Evolutionary conservation across 352 stramenopile species (phyloP).

Genomic region (Pythium myriotylum): DNA sequence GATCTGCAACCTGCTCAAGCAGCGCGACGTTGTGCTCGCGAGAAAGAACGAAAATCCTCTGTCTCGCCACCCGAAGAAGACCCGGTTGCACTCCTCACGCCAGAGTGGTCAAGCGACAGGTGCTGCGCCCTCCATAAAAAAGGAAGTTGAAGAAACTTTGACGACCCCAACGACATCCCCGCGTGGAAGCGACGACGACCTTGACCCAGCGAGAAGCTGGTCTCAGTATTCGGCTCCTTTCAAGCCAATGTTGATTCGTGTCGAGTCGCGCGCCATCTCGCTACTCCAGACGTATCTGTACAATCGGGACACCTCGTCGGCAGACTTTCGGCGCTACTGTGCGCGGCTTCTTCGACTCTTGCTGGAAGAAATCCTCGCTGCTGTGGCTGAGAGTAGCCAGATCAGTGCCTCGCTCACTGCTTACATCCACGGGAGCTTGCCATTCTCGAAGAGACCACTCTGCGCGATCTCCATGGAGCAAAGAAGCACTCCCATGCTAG

Average conservation of each 20-base stretch:
- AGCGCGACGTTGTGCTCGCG: slow-evolving; percentile 48
- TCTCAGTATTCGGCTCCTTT: too few relatives aligned
- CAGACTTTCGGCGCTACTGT: not conserved
- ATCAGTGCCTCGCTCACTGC: too few relatives aligned
- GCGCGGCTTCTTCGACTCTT: not conserved
- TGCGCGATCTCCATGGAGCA: not conserved
- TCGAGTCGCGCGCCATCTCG: slow-evolving; percentile 1
- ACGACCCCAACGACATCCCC: not conserved
- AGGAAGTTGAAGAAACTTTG: too few relatives aligned
- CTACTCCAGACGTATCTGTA: not conserved
- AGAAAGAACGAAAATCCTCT: slow-evolving; percentile 48
- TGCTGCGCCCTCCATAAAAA: too few relatives aligned
- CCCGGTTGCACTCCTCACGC: too few relatives aligned
- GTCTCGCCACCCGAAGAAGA: slow-evolving; percentile 58
- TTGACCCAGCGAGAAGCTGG: too few relatives aligned
- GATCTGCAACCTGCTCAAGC: slow-evolving; percentile 68
- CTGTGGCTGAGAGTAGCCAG: not conserved
- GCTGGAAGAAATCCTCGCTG: slow-evolving; percentile 25
- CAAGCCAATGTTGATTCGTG: too few relatives aligned
- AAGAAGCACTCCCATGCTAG: not conserved
- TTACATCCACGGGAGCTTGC: too few relatives aligned
- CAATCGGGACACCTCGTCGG: slow-evolving; percentile 1
- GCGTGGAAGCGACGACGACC: not conserved
- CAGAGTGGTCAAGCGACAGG: too few relatives aligned
- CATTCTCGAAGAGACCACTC: too few relatives aligned